Base-by-base conservation (phyloP, 2,329 filamentous ascomycete species). In the Stagonosporopsis rhizophila region DNA sequence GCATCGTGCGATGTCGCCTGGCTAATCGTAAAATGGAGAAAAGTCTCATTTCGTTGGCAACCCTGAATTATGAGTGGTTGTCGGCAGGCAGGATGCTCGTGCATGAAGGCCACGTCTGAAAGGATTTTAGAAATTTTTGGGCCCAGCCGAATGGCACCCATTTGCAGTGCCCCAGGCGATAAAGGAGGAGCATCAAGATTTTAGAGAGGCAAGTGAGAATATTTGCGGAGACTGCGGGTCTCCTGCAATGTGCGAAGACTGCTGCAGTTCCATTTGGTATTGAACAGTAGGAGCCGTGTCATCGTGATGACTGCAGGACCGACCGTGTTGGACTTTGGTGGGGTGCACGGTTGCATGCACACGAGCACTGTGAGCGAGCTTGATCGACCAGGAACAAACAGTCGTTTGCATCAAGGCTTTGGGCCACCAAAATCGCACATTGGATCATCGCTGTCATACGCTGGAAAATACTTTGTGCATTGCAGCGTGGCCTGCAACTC, bases 371-470 rank as follows among this genome's bases (percentile, higher is more conserved):
- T 55, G 49, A 61, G 53, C 27, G 57, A 48, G 56, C 44, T 53
- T 62, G 59, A 61, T 65, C 56, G 52, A 52, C 60, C 64, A 70
- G 64, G 62, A 61, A 66, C 68, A 62, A 66, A 64, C 61, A 56
- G 44, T 44, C 47, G 58, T 47, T 51, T 64, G 70, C 64, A 65
- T 70, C 69, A 69, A 70, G 69, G 66, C 49, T 44, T 44, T 67
- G 71, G 72, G 65, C 51, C 57, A 65, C 54, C 56, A 49, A 49
- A 54, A 50, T 37, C 68, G 67, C 66, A 68, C 66, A 56, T 30
- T 27, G 6, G 30, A 50, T 61, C 56, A 44, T 48, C 39, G 39
- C 44, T 60, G 60, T 55, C 47, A 61, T 60, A 57, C 52, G 50
- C 50, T 52, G 55, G 40, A 46, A 46, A 52, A 48, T 48, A 52